These are phyloP conservation scores for Chloranthus sessilifolius DNA, from an alignment of 164 flowering plant genomes.

Conservation along the genomic window DNA sequence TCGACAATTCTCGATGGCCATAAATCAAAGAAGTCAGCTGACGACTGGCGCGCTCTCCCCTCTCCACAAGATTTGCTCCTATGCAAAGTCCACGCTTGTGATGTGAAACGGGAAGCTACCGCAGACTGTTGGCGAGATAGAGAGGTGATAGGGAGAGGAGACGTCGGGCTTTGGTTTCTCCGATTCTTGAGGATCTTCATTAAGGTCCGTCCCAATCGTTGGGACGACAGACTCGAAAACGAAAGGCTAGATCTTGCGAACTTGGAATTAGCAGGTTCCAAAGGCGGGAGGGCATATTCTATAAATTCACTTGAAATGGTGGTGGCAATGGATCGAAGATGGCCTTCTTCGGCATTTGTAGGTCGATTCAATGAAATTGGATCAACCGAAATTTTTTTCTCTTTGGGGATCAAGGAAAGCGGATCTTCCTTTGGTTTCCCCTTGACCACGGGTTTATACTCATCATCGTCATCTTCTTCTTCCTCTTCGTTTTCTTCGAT, in stretches of 20 bases:
- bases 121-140: conserved; percentile 24
- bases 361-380: conserved; percentile 44
- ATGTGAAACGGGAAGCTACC: conserved; percentile 9
- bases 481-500: background rate
- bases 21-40: conserved; percentile 45
- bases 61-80: conserved; percentile 72
- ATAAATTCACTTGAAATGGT: background rate
- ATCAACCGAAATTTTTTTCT: conserved; percentile 57
- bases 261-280: conserved; percentile 25
- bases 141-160: conserved; percentile 14
- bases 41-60: conserved; percentile 30
- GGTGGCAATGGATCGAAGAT: background rate
- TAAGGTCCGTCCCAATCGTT: conserved; percentile 23
- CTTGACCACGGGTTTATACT: background rate
- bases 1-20: conserved; percentile 13
- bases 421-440: too few relatives aligned
- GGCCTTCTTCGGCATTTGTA: conserved; percentile 3
- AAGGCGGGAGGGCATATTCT: conserved; percentile 8
- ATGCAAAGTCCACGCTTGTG: conserved; percentile 12
- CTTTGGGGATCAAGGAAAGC: conserved; percentile 17
- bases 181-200: conserved; percentile 29
- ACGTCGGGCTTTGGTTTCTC: conserved; percentile 24
- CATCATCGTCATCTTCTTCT: background rate
- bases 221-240: conserved; percentile 40
- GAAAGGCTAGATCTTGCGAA: conserved; percentile 49